phyloP scores from a whole-genome alignment of 2,329 filamentous ascomycete genomes.

The Cercospora janseana region DNA sequence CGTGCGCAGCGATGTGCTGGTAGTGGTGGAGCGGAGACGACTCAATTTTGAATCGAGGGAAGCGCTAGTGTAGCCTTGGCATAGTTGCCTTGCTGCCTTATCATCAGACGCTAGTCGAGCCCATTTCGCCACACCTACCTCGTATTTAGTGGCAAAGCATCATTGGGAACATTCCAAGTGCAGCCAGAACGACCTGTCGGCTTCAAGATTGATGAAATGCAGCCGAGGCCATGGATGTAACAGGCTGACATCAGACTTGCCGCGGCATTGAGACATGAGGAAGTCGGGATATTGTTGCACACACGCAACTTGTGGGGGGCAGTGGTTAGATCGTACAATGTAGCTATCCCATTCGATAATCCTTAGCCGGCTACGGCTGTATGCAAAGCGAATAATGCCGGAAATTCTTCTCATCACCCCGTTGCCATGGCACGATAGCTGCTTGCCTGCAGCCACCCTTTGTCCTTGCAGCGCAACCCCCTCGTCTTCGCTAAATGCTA shows the following conservation, averaged over 20 bases:
- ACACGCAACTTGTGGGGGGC: slow-evolving; percentile 18
- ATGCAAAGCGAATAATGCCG: slow-evolving; percentile 10
- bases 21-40: slow-evolving; percentile 12
- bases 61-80: slow-evolving; percentile 10
- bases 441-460: slow-evolving; percentile 2
- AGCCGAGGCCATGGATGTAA: too few relatives aligned
- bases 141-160: too few relatives aligned
- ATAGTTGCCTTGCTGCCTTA: too few relatives aligned
- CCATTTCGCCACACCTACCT: too few relatives aligned
- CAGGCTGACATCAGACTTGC: too few relatives aligned
- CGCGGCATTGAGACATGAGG: too few relatives aligned
- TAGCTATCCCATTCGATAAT: slow-evolving; percentile 16
- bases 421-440: slow-evolving; percentile 3
- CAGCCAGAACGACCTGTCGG: too few relatives aligned
- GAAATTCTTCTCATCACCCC: slow-evolving; percentile 5
- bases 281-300: background rate
- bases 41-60: slow-evolving; percentile 5
- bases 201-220: too few relatives aligned
- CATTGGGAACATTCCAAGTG: too few relatives aligned
- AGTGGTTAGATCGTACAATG: slow-evolving; percentile 14
- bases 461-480: background rate
- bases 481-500: slow-evolving; percentile 9
- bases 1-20: slow-evolving; percentile 15
- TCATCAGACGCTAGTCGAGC: too few relatives aligned
- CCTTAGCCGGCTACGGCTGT: slow-evolving; percentile 13